Base-by-base conservation (phyloP, 2,329 filamentous ascomycete genomes). In the Exutisphaerella laricina region DNA sequence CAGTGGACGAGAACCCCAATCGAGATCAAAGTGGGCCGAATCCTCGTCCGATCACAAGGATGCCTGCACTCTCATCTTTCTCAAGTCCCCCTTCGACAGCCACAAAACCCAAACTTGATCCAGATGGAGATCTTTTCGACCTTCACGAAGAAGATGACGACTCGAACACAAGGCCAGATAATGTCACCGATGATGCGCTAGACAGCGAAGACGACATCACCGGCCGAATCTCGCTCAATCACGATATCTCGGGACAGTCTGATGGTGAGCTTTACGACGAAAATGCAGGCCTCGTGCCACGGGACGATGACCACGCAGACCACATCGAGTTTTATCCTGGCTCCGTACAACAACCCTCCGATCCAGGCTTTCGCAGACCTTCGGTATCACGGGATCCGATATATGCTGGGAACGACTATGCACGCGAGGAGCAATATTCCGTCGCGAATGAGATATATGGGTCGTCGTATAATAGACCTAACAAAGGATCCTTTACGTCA, bases 301-400 rank as follows among this genome's bases (percentile, higher is more conserved):
- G 38, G 17, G 23, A 43, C 23, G 50, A 52, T 18, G 32, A 48
- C 35, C 41, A 50, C 39, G 42, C 56, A 16, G 39, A 54, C 13
- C 48, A 56, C 40, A 35, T 61, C 14, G 49, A 54, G 44, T 49
- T 56, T 43, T 41, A 50, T 35, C 46, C 62, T 13, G 40, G 49
- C 39, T 51, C 58, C 14, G 43, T 55, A 20, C 57, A 56, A 26
- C 61, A 63, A 40, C 58, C 62, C 4, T 58, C 56, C 4, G 51
- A 47, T 16, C 62, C 62, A 2, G 62, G 62, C 21, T 65, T 64
- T 43, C 51, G 59, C 9, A 51, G 61, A 12, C 62, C 62, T 3
- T 58, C 57, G 18, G 61, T 58, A 6, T 43, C 46, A 2, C 36
- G 45, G 7, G 61, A 65, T 39, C 61, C 62, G 3, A 47, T 57